Evolutionary conservation across 805 yeast genomes (phyloP).

Genomic region (Wickerhamiella musiphila): DNA sequence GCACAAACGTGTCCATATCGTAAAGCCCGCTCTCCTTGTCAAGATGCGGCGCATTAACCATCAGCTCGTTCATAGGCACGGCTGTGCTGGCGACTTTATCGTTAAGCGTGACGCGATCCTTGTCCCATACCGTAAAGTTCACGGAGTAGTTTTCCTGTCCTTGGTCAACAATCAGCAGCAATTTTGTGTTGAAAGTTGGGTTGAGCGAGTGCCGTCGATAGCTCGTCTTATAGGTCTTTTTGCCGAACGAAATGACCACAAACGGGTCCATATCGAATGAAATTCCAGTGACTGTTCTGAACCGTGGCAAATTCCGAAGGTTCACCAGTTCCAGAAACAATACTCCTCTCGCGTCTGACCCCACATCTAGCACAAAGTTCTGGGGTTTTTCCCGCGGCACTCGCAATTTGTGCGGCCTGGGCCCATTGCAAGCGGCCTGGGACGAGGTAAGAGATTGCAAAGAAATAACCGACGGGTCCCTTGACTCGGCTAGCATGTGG

Average conservation of each 20-base stretch:
- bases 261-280: constrained; percentile 95
- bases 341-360: constrained; percentile 36
- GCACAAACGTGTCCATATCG: constrained; percentile 10
- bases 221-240: constrained; percentile 69
- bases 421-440: too few species aligned
- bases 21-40: constrained; percentile 23
- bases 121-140: constrained; percentile 61
- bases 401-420: too few species aligned
- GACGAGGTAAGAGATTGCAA: too few species aligned
- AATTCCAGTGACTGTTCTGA: constrained; percentile 48
- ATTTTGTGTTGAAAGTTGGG: constrained; percentile 65
- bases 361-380: constrained; percentile 10
- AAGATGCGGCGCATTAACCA: constrained; percentile 20
- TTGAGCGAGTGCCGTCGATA: constrained; percentile 67
- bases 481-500: too few species aligned
- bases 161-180: constrained; percentile 59
- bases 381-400: background rate
- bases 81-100: constrained; percentile 61
- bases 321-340: constrained; percentile 58
- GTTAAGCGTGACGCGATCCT: constrained; percentile 66
- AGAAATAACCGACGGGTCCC: too few species aligned
- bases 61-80: constrained; percentile 36
- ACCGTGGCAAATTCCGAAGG: constrained; percentile 65
- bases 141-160: constrained; percentile 51
- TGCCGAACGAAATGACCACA: constrained; percentile 79